Base-by-base conservation (phyloP, 257 asterid species). In the Salvia splendens region DNA sequence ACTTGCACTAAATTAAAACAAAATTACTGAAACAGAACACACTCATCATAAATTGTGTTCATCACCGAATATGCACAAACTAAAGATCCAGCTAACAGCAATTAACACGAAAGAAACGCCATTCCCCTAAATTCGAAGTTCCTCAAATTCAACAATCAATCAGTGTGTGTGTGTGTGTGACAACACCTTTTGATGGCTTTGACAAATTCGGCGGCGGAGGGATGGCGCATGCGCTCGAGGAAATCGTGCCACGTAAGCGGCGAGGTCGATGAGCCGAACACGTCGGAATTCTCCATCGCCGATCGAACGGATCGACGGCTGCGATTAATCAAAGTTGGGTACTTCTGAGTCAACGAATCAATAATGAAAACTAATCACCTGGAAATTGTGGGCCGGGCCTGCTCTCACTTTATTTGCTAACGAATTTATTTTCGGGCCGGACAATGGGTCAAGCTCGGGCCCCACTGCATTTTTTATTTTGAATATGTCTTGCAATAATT, bases 221-320 rank as follows among this genome's bases (percentile, higher is more conserved):
- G 97, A 33, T 94, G 95, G 69, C 99, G 97, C 99, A 94, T 91
- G 67, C 97, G 94, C 65, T 94, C 96, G 52, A 94, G 97, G 74
- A 94, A 94, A 79, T 88, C 96, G 85, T 91, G 99, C 96, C 89
- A 85, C 80, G 96, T 85, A 68, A 87, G 70, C 64, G 96, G 95
- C 59, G 93, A 95, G 65, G 97, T 89, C 49, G 98, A 92, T 51
- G 95, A 78, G 71, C 88, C 87, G 77, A 84, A 83, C 6, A 77
- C 88, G 85, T 90, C 97, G 74, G 89, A 77, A 60, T 80, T 88
- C 79, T 93, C 97, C 99, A 94, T 94, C 71, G 79, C 64, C 73
- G 63, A 64, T 68, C 69, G 78, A 70, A 63, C 57, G 74, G 84
- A 75, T 61, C 74, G 57, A 74, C 85, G 67, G 83, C 60, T 43